These are phyloP conservation scores for Yamadazyma atmosphaerica DNA, from an alignment of 1,139 yeast genomes.

Conservation along the genomic window DNA sequence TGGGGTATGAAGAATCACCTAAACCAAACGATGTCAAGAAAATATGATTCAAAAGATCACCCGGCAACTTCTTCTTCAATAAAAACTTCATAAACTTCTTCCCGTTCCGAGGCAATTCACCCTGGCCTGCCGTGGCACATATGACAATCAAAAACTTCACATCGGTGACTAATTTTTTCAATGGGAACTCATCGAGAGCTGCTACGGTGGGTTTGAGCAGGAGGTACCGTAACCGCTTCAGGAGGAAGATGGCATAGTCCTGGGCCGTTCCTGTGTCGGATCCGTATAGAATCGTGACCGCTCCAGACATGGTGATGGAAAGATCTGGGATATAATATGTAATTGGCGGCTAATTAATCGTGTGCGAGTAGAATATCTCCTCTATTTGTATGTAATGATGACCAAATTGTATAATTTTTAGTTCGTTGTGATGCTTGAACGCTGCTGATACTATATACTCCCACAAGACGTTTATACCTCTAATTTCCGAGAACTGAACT, in stretches of 20 bases:
- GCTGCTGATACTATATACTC: too few species aligned
- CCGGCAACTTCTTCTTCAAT: slow-evolving; percentile 66
- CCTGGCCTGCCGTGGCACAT: slow-evolving; percentile 91
- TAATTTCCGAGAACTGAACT: too few species aligned
- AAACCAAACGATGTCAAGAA: slow-evolving; percentile 77
- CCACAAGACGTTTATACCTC: too few species aligned
- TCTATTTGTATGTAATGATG: too few species aligned
- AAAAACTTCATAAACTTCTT: slow-evolving; percentile 71
- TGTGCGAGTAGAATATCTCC: too few species aligned
- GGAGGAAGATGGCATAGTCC: slow-evolving; percentile 74
- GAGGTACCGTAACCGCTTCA: slow-evolving; percentile 55
- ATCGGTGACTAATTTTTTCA: slow-evolving; percentile 49
- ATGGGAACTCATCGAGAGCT: slow-evolving; percentile 64
- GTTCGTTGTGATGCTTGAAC: too few species aligned
- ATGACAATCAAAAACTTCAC: slow-evolving; percentile 59
- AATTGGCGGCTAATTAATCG: too few species aligned
- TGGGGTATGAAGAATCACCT: slow-evolving; percentile 93
- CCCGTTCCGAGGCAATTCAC: slow-evolving; percentile 84
- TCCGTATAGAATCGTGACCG: slow-evolving; percentile 71
- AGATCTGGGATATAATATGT: too few species aligned
- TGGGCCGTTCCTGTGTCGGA: slow-evolving; percentile 93
- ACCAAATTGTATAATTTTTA: too few species aligned
- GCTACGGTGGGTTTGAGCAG: slow-evolving; percentile 53
- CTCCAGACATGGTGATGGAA: slow-evolving; percentile 5
- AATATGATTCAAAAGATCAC: slow-evolving; percentile 60